A percentile compares a stretch with the other conserved stretches of the same genome.
These are phyloP conservation scores for Rugosomyces carneus DNA, from an alignment of 1,284 basidiomycete genomes.

Conservation along the genomic window DNA sequence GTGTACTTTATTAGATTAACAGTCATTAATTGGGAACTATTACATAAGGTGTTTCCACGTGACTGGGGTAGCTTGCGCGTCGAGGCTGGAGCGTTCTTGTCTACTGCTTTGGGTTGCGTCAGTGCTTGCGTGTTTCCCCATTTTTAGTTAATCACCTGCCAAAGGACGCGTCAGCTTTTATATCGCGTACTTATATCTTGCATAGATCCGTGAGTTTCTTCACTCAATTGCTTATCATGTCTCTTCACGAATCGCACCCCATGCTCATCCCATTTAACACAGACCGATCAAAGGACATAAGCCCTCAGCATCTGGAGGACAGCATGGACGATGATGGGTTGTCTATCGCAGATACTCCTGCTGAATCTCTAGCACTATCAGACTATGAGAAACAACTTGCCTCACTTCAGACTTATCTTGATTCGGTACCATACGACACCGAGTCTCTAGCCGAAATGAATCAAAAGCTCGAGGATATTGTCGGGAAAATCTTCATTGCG, in stretches of 20 bases:
- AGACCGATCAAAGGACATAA: not conserved
- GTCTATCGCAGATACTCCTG: slow-evolving; percentile 40
- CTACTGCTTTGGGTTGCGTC: not conserved
- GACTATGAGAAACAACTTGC: slow-evolving; percentile 48
- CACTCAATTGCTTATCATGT: slow-evolving; percentile 4
- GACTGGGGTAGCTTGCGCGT: slow-evolving; percentile 15
- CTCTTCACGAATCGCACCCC: slow-evolving; percentile 4
- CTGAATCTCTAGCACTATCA: slow-evolving; percentile 25
- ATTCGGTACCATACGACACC: slow-evolving; percentile 71
- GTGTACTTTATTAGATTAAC: no score
- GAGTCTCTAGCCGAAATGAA: slow-evolving; percentile 79
- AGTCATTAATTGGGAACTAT: no score
- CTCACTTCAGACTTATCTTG: slow-evolving; percentile 56
- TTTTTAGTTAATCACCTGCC: slow-evolving; percentile 2
- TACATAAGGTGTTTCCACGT: slow-evolving; percentile 12
- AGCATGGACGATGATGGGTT: slow-evolving; percentile 47
- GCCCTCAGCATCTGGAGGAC: slow-evolving; percentile 1
- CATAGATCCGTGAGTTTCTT: slow-evolving; percentile 8
- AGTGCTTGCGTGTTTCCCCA: not conserved
- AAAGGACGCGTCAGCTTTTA: slow-evolving; percentile 13
- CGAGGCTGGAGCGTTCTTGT: not conserved
- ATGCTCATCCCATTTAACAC: slow-evolving; percentile 3
- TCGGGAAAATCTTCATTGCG: slow-evolving; percentile 67
- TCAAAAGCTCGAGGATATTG: slow-evolving; percentile 63
- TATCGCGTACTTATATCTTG: slow-evolving; percentile 5